Base-by-base conservation (phyloP, 2,329 filamentous ascomycete species). In the Hymenoscyphus infarciens region DNA sequence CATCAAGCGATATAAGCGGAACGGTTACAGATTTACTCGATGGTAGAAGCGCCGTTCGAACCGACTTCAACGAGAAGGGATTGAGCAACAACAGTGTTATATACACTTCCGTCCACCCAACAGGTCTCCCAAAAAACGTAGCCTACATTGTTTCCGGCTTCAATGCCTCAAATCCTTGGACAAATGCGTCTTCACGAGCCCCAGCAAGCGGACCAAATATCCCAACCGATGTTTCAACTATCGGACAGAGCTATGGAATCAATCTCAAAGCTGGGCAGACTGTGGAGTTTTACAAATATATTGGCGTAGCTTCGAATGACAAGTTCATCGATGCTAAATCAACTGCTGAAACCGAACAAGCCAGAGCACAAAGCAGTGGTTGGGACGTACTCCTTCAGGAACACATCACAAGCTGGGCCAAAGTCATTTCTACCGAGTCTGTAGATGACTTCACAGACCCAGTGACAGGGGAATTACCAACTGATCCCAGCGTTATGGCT, bases 241-340 rank as follows among this genome's bases (percentile, higher is more conserved):
- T 90, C 66, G 86, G 85, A 1, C 86, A 90, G 67, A 79, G 82
- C 7, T 80, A 85, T 53, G 73, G 78, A 10, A 78, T 88, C 31
- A 76, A 74, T 1, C 76, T 90, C 6, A 76, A 75, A 33, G 80
- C 81, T 2, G 82, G 83, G 1, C 70, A 83, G 66, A 80, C 80
- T 0, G 78, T 83, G 2, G 82, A 79, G 1, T 74, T 91, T 55
- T 83, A 80, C 56, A 92, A 92, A 70, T 91, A 82, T 67, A 80
- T 91, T 16, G 89, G 89, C 31, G 82, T 80, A 57, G 88, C 89
- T 3, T 89, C 88, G 1, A 83, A 82, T 0, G 89, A 91, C 73
- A 87, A 86, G 0, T 91, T 90, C 69, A 64, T 76, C 0, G 76
- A 87, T 65, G 83, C 88, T 0, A 77, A 82, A 62, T 69, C 73